phyloP scores from a whole-genome alignment of 2,329 filamentous ascomycete genomes.

The Fusarium udum region DNA sequence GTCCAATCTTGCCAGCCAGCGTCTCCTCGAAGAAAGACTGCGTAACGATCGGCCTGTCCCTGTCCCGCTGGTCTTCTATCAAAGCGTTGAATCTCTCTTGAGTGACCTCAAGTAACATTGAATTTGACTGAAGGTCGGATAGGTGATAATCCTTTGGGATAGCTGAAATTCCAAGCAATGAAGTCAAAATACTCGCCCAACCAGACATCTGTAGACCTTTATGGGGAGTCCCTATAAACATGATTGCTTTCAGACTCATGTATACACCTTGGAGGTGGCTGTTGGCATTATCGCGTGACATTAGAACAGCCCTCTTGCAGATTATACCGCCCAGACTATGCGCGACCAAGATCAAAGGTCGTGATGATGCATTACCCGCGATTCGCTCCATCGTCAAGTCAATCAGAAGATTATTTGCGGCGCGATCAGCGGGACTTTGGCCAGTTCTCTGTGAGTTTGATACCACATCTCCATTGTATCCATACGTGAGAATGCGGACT shows the following conservation, averaged over 20 bases:
- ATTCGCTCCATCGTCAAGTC: not conserved
- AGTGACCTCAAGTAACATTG: fast-evolving
- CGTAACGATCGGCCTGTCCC: fast-evolving
- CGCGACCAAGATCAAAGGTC: not conserved
- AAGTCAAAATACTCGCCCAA: not conserved
- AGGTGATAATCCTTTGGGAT: not conserved
- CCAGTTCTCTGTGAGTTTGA: fast-evolving
- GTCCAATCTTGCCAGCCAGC: fast-evolving
- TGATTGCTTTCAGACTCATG: not conserved
- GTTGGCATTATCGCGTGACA: not conserved
- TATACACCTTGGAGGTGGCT: not conserved
- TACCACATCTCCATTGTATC: fast-evolving
- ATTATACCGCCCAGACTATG: not conserved
- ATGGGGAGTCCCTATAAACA: not conserved
- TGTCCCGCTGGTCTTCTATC: not conserved
- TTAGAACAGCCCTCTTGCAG: fast-evolving
- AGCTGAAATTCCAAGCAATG: fast-evolving
- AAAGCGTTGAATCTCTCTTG: fast-evolving
- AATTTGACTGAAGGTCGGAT: fast-evolving
- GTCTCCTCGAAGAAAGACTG: not conserved
- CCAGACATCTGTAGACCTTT: fast-evolving
- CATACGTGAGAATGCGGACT: not conserved
- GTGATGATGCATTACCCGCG: fast-evolving
- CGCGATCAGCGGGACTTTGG: fast-evolving
- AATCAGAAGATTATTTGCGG: not conserved